Evolutionary conservation across 2,329 filamentous ascomycete genomes (phyloP).

Genomic region (Cytospora paraplurivora): DNA sequence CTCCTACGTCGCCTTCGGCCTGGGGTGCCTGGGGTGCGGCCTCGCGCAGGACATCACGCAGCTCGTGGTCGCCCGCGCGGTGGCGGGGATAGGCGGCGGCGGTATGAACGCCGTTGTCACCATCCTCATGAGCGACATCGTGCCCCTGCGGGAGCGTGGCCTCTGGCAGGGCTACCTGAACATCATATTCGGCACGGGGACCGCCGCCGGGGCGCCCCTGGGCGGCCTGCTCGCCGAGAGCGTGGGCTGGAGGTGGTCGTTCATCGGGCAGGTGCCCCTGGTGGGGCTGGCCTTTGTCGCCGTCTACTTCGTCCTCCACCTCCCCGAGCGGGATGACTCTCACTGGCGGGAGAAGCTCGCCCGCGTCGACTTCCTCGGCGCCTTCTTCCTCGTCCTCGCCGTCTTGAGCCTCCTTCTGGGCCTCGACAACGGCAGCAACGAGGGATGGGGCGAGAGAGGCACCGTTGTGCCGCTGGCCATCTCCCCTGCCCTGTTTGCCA

Average conservation of each 20-base stretch:
- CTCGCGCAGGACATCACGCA: constrained; percentile 51
- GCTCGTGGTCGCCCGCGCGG: constrained; percentile 45
- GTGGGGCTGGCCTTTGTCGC: constrained; percentile 66
- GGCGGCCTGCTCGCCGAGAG: constrained; percentile 72
- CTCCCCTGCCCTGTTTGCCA: constrained; percentile 59
- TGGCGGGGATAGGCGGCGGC: constrained; percentile 63
- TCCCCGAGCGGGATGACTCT: constrained; percentile 59
- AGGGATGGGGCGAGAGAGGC: constrained; percentile 63
- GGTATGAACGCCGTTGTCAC: constrained; percentile 71
- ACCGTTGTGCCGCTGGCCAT: constrained; percentile 60
- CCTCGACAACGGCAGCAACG: constrained; percentile 73
- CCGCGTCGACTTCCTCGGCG: constrained; percentile 32
- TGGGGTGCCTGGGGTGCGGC: constrained; percentile 55
- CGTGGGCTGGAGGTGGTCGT: constrained; percentile 77
- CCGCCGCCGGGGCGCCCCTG: constrained; percentile 68
- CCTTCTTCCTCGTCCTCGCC: constrained; percentile 39
- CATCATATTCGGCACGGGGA: constrained; percentile 69
- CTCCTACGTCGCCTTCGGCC: constrained; percentile 44
- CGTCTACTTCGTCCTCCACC: constrained; percentile 63
- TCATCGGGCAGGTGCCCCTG: constrained; percentile 70
- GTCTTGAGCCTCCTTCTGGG: constrained; percentile 60
- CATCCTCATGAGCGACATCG: constrained; percentile 71
- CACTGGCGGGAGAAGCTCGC: constrained; percentile 64
- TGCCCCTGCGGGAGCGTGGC: constrained; percentile 69
- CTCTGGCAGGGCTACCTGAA: constrained; percentile 76